Conservation (phyloP, 2,329 filamentous ascomycete genomes). For the Periconia digitata region DNA sequence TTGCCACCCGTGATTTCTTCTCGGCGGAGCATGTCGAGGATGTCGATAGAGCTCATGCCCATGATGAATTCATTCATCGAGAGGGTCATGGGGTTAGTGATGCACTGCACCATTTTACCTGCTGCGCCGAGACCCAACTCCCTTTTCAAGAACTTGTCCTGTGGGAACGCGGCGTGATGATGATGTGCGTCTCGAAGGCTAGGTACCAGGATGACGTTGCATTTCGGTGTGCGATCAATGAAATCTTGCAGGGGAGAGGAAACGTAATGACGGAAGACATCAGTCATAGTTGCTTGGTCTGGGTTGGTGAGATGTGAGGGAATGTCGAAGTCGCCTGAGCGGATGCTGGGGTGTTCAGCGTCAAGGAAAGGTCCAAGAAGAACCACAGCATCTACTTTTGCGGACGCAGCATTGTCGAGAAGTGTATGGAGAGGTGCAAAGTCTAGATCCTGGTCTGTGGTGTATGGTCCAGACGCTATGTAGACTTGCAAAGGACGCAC, state of each 20-base stretch:
- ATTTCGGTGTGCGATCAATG: conserved; percentile 68
- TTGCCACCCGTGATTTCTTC: conserved; percentile 68
- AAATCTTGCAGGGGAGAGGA: conserved; percentile 73
- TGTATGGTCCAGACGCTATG: conserved; percentile 85
- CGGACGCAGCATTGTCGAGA: conserved; percentile 73
- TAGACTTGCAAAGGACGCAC: conserved; percentile 72
- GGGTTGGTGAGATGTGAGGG: conserved; percentile 50
- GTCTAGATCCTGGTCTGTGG: conserved; percentile 85
- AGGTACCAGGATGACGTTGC: conserved; percentile 81
- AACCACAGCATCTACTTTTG: conserved; percentile 75
- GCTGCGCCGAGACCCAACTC: conserved; percentile 70
- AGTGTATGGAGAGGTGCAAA: conserved; percentile 85
- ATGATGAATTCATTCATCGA: conserved; percentile 85
- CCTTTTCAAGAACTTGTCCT: conserved; percentile 67
- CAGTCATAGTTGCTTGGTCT: conserved; percentile 76
- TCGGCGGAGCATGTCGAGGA: conserved; percentile 76
- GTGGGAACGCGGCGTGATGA: conserved; percentile 86
- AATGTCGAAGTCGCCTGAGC: conserved; percentile 53
- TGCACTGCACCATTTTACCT: conserved; percentile 68
- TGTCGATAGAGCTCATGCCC: conserved; percentile 80
- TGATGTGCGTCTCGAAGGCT: conserved; percentile 79
- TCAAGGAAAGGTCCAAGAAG: conserved; percentile 89
- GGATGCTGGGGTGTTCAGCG: conserved; percentile 84
- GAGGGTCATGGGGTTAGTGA: conserved; percentile 89
- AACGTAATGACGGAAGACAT: conserved; percentile 81